A percentile compares a stretch with the other conserved stretches of the same genome.
Evolutionary conservation across 495 filamentous ascomycete species (phyloP).

Genomic region (Penicillium canariense): DNA sequence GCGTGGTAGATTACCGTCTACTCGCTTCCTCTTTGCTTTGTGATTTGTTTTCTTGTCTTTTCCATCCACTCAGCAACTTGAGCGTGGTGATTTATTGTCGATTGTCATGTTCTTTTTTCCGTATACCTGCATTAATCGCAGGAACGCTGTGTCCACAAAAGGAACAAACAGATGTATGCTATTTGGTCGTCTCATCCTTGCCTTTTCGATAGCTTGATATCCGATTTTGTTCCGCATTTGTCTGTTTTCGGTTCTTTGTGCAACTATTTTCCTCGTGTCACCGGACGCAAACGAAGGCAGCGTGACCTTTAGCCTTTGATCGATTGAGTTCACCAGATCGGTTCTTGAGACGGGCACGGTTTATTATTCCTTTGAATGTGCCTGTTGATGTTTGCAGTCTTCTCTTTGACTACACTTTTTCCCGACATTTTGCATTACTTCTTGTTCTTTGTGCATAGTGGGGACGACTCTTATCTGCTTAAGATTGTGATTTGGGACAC

Average conservation of each 20-base stretch:
- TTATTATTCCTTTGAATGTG: neutral
- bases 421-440: too few species aligned
- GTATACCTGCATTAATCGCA: neutral
- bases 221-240: constrained; percentile 3
- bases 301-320: neutral
- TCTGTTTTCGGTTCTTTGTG: neutral
- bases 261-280: neutral
- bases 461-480: neutral
- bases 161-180: constrained; percentile 1
- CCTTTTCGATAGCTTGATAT: constrained; percentile 17
- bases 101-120: neutral
- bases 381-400: too few species aligned
- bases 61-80: constrained; percentile 16
- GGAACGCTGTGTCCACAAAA: neutral
- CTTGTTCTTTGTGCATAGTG: neutral
- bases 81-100: constrained; percentile 16
- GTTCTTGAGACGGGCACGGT: neutral
- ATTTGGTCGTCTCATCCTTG: neutral
- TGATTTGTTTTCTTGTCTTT: constrained; percentile 7
- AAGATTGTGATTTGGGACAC: neutral
- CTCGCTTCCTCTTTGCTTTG: neutral
- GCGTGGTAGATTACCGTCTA: constrained; percentile 32
- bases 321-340: neutral
- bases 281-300: neutral
- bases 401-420: too few species aligned